phyloP scores from a whole-genome alignment of 2,329 filamentous ascomycete genomes.

The Scytalidium lignicola region DNA sequence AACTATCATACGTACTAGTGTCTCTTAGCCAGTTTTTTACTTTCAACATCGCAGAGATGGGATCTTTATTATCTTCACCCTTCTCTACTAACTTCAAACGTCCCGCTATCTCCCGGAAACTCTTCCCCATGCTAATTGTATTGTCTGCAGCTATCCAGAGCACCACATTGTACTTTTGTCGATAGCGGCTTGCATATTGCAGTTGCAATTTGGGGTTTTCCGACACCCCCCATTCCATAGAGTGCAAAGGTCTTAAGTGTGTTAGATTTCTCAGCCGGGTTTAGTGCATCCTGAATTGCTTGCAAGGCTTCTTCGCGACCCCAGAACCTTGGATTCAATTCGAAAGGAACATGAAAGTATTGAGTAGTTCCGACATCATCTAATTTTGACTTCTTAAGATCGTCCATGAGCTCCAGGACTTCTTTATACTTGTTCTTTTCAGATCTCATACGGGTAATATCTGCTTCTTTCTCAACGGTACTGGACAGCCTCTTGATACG shows the following conservation, averaged over 20 bases:
- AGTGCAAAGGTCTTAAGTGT: conserved; percentile 8
- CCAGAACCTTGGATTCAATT: conserved; percentile 13
- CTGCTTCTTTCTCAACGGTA: conserved; percentile 4
- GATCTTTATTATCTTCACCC: conserved; percentile 15
- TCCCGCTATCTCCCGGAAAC: conserved; percentile 15
- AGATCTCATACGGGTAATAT: conserved; percentile 7
- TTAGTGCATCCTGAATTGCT: conserved; percentile 1
- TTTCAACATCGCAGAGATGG: conserved; percentile 6
- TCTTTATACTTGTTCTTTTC: conserved; percentile 6
- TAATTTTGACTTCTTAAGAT: conserved; percentile 2
- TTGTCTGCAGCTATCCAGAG: conserved; percentile 21
- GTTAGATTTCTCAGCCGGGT: conserved; percentile 5
- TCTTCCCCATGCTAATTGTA: conserved; percentile 9
- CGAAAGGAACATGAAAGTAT: conserved; percentile 13
- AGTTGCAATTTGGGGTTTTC: conserved; percentile 28
- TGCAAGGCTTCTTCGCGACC: conserved; percentile 12
- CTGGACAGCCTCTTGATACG: neutral
- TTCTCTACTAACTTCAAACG: conserved; percentile 13
- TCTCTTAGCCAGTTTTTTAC: conserved; percentile 23
- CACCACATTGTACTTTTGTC: conserved; percentile 18
- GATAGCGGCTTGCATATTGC: conserved; percentile 21
- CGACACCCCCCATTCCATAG: conserved; percentile 18
- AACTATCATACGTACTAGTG: too few species aligned
- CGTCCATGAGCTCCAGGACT: conserved; percentile 7
- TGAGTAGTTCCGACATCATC: conserved; percentile 6